These are phyloP conservation scores for Coemansia sp. DNA, from an alignment of 192 early-diverging fungal species.

Conservation along the genomic window DNA sequence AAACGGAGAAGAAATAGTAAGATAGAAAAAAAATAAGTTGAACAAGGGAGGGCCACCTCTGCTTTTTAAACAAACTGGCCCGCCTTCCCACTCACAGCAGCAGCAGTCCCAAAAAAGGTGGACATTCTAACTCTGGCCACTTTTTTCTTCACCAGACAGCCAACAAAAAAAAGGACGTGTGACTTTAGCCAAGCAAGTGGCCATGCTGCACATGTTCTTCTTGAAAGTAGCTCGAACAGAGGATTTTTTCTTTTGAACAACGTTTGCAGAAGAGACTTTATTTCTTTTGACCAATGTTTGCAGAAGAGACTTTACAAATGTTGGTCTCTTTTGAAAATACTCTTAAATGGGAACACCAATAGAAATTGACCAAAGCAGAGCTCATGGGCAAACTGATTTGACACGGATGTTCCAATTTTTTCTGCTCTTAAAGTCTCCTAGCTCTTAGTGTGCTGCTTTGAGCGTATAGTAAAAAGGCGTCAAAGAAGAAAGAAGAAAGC, in stretches of 20 bases:
- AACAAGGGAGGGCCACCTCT: neutral
- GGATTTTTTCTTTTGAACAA: neutral
- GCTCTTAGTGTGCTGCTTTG: neutral
- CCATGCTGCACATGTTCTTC: no score
- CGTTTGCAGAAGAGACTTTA: neutral
- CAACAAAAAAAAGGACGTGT: no score
- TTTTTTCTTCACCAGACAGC: no score
- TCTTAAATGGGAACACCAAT: neutral
- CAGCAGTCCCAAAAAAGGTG: neutral
- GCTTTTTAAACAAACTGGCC: neutral
- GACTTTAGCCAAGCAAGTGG: neutral
- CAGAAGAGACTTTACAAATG: neutral
- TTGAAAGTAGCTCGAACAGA: neutral
- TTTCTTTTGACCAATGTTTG: neutral
- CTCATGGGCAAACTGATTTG: neutral
- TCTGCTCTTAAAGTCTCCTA: neutral
- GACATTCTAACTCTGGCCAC: no score
- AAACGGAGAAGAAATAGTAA: neutral
- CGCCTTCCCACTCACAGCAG: neutral
- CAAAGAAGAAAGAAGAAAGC: neutral
- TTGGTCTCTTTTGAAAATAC: neutral
- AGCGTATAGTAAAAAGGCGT: neutral
- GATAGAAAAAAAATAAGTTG: neutral
- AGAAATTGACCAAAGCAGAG: neutral
- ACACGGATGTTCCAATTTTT: neutral